Conservation (phyloP, 768 basidiomycete genomes). For the Gyrodon lividus region DNA sequence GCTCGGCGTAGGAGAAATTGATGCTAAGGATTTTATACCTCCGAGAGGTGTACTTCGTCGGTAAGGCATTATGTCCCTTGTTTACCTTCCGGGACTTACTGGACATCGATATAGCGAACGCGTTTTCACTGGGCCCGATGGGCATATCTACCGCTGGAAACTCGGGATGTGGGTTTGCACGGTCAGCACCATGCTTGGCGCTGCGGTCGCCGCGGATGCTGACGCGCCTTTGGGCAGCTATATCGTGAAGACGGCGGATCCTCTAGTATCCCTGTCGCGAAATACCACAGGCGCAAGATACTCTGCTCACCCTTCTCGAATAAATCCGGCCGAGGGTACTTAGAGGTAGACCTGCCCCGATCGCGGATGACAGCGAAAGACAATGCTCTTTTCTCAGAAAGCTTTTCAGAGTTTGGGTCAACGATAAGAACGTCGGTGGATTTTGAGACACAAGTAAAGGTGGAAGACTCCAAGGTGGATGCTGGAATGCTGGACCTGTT, state of each 20-base stretch:
- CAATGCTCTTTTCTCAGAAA: neutral
- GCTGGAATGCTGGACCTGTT: conserved; percentile 26
- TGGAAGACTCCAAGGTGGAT: neutral
- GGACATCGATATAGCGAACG: conserved; percentile 7
- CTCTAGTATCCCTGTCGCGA: neutral
- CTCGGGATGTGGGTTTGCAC: conserved; percentile 1
- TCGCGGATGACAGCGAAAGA: neutral
- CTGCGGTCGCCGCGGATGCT: neutral
- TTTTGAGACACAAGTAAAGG: neutral
- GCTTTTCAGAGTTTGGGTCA: neutral
- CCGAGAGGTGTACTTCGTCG: conserved; percentile 1
- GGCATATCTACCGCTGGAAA: conserved; percentile 2
- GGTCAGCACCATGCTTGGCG: neutral
- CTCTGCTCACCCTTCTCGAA: neutral
- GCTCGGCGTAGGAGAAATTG: neutral
- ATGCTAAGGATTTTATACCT: conserved; percentile 4
- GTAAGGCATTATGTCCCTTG: neutral
- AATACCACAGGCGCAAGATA: conserved; percentile 1
- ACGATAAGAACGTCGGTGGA: neutral
- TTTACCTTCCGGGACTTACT: too few species aligned
- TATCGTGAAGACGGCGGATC: conserved; percentile 1
- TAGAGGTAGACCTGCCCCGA: neutral
- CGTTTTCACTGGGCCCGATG: conserved; percentile 6
- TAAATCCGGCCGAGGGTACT: neutral
- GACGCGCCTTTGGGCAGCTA: neutral